Base-by-base conservation (phyloP, 257 asterid genomes). In the Orobanche coerulescens region DNA sequence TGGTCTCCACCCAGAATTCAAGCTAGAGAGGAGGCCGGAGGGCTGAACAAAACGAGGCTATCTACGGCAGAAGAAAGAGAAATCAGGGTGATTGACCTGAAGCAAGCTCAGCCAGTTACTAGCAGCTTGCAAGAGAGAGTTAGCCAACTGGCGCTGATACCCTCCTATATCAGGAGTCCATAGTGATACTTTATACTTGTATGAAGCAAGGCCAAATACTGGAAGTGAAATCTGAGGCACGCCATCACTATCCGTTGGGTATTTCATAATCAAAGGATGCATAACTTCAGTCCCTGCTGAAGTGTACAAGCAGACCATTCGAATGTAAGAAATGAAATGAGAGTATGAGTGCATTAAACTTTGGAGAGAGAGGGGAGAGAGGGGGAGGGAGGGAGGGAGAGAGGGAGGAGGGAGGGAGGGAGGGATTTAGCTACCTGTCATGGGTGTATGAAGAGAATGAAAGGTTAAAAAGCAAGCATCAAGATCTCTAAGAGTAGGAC, bases 401-500 rank as follows among this genome's bases (percentile, higher is more conserved):
- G 49, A 20, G n/a, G n/a, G n/a, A n/a, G n/a, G 20, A n/a, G 47
- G 28, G 50, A 24, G 31, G 20, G 42, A 16, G 52, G 10, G 24
- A 22, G 36, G 10, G 19, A 33, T 22, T 47, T 23, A 59, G 57
- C 47, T 66, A 89, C 98, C 96, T 77, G 85, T 72, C 64, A 76
- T 47, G 20, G 86, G 83, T 36, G 95, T 84, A 68, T 81, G 95
- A 75, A 93, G 98, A 75, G 80, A 89, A 77, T 93, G 98, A 73
- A 79, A 93, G 33, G 98, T 86, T 61, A 86, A 78, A 72, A 93
- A 93, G 72, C 96, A 93, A 65, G 96, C 98, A 67, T 93, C 98
- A 71, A 89, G 64, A 63, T 87, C 96, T 69, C 76, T 73, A 18
- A 93, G 90, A 62, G 97, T 84, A 11, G 87, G 95, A 43, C 98